Evolutionary conservation across 768 basidiomycete species (phyloP).

Genomic region (Crassisporium funariophilum): DNA sequence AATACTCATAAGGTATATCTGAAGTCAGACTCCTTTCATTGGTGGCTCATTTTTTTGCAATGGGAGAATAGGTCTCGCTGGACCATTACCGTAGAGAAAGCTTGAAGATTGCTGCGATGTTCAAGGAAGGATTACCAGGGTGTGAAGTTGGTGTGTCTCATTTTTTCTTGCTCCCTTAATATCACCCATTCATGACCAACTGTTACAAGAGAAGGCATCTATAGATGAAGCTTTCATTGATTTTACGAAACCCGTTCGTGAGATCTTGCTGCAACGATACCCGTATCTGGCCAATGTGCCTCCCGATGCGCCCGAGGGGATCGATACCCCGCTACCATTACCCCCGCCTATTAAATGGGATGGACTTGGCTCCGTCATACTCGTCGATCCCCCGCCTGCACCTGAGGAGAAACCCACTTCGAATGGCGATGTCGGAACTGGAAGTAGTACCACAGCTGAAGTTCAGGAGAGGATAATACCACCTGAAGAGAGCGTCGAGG

Average conservation of each 20-base stretch:
- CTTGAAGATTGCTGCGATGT: conserved; percentile 79
- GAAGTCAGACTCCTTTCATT: background rate
- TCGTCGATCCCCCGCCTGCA: conserved; percentile 41
- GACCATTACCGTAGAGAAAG: conserved; percentile 93
- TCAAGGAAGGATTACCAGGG: conserved; percentile 75
- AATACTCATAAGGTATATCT: conserved; percentile 83
- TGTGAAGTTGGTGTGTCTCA: conserved; percentile 73
- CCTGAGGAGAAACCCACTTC: conserved; percentile 12
- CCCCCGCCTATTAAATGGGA: conserved; percentile 70
- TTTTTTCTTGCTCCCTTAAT: background rate
- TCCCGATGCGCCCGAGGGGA: conserved; percentile 61
- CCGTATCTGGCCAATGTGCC: conserved; percentile 78
- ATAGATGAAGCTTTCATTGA: conserved; percentile 98
- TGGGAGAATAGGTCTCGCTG: conserved; percentile 69
- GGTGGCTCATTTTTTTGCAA: background rate
- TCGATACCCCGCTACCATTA: conserved; percentile 77
- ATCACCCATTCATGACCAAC: conserved; percentile 2
- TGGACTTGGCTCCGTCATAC: conserved; percentile 61
- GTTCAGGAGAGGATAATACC: conserved; percentile 6
- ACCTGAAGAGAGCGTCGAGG: conserved; percentile 24
- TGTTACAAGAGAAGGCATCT: conserved; percentile 82
- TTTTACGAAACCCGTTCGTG: conserved; percentile 79
- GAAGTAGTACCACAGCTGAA: background rate
- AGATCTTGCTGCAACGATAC: conserved; percentile 69
- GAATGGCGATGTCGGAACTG: background rate